Evolutionary conservation across 2,329 filamentous ascomycete genomes (phyloP), one percentile per base, ranked within the genome.

Genomic region (Sporothrix phasma): DNA sequence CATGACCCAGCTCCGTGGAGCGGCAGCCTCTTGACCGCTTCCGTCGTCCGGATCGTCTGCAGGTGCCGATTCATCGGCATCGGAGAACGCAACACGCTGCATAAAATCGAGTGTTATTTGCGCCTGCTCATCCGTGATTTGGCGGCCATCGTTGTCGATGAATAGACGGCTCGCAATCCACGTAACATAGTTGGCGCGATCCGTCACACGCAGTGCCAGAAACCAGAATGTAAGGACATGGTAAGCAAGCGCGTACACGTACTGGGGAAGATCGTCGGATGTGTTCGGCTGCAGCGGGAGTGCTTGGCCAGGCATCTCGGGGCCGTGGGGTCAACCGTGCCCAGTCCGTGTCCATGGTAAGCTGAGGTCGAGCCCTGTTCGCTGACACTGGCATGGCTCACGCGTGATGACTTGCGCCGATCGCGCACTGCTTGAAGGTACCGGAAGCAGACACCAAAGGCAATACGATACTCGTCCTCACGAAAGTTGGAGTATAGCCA

Each of bases 221-320:
- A 97, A 99, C 94, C 94, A 99, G 73, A 96, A 97, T 1, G 92
- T 88, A 68, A 99, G 92, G 69, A 96, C 91, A 73, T 97, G 92
- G 73, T 96, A 96, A 8, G 93, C 93, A 61, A 97, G 79, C 1
- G 92, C 89, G 74, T 95, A 94, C 29, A 99, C 90, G 73, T 99
- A 99, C 74, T 94, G 89, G 4, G 92, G 92, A 59, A 96, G 80
- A 68, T 94, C 90, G 66, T 94, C 89, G 7, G 86, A 74, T 8
- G 74, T 70, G 56, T 71, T 75, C 1, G 64, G 63, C 56, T 51
- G 59, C 15, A n/a, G 41, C 5, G 43, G 56, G 5, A 17, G 22
- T 13, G 75, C 73, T 39, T 72, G 72, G 2, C 68, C 68, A 10
- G 68, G 67, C 39, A 66, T 63, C 8, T 75, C 74, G 64, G 61